Conservation (phyloP, 176 grass and related monocot genomes). For the Zizania latifolia region DNA sequence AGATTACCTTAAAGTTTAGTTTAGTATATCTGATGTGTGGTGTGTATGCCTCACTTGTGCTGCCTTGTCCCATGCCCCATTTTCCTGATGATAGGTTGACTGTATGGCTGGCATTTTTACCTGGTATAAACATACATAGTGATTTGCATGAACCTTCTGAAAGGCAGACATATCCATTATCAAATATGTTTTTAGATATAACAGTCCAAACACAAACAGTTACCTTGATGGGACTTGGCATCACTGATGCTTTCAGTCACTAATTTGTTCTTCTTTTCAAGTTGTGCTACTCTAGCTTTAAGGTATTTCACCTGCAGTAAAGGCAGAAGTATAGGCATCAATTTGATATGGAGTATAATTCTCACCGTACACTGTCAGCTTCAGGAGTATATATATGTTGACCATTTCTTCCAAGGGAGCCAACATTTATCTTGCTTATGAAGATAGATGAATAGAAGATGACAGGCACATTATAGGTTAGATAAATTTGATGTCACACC, state of each 20-base stretch:
- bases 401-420: not conserved
- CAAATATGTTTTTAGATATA: slow-evolving; percentile 19
- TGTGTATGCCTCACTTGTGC: slow-evolving; percentile 51
- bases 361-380: not conserved
- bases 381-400: not conserved
- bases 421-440: slow-evolving; percentile 1
- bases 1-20: slow-evolving; percentile 86
- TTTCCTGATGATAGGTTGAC: slow-evolving; percentile 29
- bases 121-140: slow-evolving; percentile 37
- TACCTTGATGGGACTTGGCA: slow-evolving; percentile 52
- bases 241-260: slow-evolving; percentile 20
- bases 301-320: slow-evolving; percentile 62
- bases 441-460: slow-evolving; percentile 7
- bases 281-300: slow-evolving; percentile 58
- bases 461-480: not conserved
- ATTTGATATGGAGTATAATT: slow-evolving; percentile 11
- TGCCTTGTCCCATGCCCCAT: slow-evolving; percentile 16
- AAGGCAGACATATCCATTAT: not conserved
- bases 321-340: slow-evolving; percentile 17
- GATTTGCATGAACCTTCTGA: slow-evolving; percentile 21
- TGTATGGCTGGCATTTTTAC: slow-evolving; percentile 40
- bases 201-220: slow-evolving; percentile 24
- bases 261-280: slow-evolving; percentile 39
- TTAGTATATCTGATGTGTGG: slow-evolving; percentile 81
- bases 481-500: slow-evolving; percentile 39